phyloP scores from a whole-genome alignment of 106 monocot genomes.

The Cymbidium sinense region DNA sequence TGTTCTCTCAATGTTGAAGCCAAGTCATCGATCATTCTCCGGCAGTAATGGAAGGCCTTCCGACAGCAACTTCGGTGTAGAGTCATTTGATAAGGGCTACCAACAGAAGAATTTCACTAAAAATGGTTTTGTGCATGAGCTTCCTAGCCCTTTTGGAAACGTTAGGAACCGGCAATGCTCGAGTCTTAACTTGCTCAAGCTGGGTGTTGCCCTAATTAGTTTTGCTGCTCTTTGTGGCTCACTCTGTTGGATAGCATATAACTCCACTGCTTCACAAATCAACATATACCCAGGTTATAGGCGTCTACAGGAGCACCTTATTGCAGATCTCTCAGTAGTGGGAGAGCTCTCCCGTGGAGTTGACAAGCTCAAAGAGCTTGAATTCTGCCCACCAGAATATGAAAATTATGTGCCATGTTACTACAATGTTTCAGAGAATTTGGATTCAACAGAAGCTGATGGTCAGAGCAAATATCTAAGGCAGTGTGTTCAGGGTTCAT shows the following conservation, averaged over 20 bases:
- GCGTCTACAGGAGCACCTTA: conserved; percentile 60
- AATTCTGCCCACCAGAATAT: conserved; percentile 52
- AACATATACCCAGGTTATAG: conserved; percentile 40
- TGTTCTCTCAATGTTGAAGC: conserved; percentile 47
- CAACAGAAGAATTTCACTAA: conserved; percentile 26
- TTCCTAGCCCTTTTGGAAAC: conserved; percentile 12
- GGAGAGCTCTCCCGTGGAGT: conserved; percentile 53
- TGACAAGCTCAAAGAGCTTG: conserved; percentile 41
- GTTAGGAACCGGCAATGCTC: conserved; percentile 15
- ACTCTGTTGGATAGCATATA: conserved; percentile 62
- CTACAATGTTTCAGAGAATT: conserved; percentile 48
- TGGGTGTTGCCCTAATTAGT: conserved; percentile 29
- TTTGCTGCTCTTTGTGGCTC: conserved; percentile 45
- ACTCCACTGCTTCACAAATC: conserved; percentile 27
- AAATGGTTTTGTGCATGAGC: conserved; percentile 37
- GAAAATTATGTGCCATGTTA: conserved; percentile 89
- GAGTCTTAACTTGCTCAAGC: conserved; percentile 32
- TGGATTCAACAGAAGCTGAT: conserved; percentile 16
- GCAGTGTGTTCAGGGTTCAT: conserved; percentile 19
- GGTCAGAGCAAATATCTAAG: conserved; percentile 29
- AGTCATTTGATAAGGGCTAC: conserved; percentile 31
- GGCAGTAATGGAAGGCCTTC: conserved; percentile 23
- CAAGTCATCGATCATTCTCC: conserved; percentile 49
- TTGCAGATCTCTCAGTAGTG: conserved; percentile 51
- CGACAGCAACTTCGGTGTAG: conserved; percentile 13